Conservation (phyloP, 805 yeast genomes). For the Sugiyamaella qingdaonensis region DNA sequence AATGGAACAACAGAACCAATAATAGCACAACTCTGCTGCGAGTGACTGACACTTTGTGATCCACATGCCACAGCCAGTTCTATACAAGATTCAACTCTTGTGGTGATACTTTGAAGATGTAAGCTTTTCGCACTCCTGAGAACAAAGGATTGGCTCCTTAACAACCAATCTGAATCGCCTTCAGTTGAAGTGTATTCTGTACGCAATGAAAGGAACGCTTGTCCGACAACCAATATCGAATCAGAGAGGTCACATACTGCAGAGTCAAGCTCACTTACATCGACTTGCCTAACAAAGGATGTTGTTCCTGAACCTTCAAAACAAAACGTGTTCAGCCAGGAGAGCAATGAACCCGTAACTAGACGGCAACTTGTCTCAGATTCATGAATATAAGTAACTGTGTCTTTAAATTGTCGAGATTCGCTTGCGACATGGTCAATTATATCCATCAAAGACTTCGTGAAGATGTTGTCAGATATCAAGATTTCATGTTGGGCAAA, state of each 20-base stretch:
- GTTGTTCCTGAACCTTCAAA: neutral
- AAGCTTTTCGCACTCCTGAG: constrained; percentile 41
- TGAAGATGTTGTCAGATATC: neutral
- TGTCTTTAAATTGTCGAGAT: neutral
- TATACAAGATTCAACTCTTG: constrained; percentile 37
- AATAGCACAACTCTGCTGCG: constrained; percentile 43
- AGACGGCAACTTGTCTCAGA: neutral
- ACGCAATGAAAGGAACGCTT: constrained; percentile 42
- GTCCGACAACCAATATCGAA: constrained; percentile 63
- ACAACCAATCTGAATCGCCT: constrained; percentile 69
- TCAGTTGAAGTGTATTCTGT: constrained; percentile 33
- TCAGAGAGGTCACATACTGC: constrained; percentile 37
- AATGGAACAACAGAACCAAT: constrained; percentile 59
- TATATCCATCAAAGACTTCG: neutral
- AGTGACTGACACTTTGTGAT: constrained; percentile 27
- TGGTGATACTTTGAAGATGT: constrained; percentile 37
- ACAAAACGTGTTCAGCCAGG: neutral
- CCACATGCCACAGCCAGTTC: constrained; percentile 35
- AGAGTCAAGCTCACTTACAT: neutral
- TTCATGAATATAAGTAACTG: neutral
- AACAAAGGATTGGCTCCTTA: constrained; percentile 43
- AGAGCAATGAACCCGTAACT: neutral
- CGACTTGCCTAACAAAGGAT: neutral
- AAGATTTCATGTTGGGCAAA: neutral
- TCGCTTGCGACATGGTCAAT: neutral